Percentiles rank a stretch among this genome's conserved stretches.
Evolutionary conservation across 176 grass and related monocot species (phyloP).

Genomic region (Paspalum notatum): DNA sequence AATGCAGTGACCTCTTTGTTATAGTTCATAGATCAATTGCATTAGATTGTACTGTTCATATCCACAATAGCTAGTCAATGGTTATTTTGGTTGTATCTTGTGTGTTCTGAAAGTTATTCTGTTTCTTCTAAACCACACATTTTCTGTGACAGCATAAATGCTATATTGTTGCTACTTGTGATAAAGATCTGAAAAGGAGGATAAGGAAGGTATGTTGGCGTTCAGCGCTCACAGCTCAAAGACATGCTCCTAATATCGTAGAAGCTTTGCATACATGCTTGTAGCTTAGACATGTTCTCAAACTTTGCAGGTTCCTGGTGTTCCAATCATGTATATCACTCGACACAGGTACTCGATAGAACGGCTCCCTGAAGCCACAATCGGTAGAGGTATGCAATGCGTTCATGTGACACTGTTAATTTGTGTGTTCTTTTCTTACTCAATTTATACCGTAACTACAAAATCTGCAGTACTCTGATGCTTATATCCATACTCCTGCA

Average conservation of each 20-base stretch:
- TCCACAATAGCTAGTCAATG: background rate
- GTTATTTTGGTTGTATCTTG: background rate
- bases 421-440: background rate
- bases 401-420: background rate
- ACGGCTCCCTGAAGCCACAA: slow-evolving; percentile 82
- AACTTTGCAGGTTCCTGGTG: slow-evolving; percentile 69
- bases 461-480: slow-evolving; percentile 18
- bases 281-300: background rate
- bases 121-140: background rate
- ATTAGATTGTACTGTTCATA: background rate
- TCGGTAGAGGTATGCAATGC: slow-evolving; percentile 69
- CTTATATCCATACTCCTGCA: slow-evolving; percentile 34
- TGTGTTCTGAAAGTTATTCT: background rate
- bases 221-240: background rate
- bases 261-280: background rate
- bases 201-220: slow-evolving; percentile 67
- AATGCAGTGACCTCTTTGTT: background rate
- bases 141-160: slow-evolving; percentile 74
- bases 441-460: background rate
- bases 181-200: slow-evolving; percentile 88
- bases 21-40: background rate
- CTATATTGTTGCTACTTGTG: slow-evolving; percentile 90
- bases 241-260: background rate
- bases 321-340: slow-evolving; percentile 95
- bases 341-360: slow-evolving; percentile 81